Evolutionary conservation across 2,329 filamentous ascomycete genomes (phyloP), one percentile per base, ranked within the genome.

Genomic region (Rhinocladiella mackenziei): DNA sequence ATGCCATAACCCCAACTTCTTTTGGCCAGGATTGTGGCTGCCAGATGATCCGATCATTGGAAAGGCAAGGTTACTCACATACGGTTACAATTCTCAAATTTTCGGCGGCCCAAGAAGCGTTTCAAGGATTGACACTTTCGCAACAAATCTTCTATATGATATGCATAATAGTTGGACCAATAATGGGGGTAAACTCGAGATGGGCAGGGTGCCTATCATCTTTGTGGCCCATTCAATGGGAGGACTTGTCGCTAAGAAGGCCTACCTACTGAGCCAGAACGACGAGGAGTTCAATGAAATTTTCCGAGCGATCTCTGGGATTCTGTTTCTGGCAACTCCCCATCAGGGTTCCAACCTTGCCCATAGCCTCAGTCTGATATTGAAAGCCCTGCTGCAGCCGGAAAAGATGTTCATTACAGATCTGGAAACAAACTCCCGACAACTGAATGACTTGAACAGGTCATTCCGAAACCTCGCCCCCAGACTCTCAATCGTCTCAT

Each of bases 361-460:
- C 5, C 35, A 51, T 10, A 40, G 46, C 1, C 39, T 63, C 10
- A 56, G 55, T 4, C 53, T 51, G 35, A 60, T 74, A 11, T 54
- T 74, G 11, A 25, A 23, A 11, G 10, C 19, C 8, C 9, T 11
- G 5, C 13, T 45, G 2, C 26, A 42, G n/a, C 9, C 26, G 4
- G 13, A 23, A 6, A 38, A 33, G 22, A 17, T 26, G 5, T 48
- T 17, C 23, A 58, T 74, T 5, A 44, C 52, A 1, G 68, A 74
- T 18, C 52, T 75, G 2, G 53, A 56, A 8, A 55, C 56, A 6
- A 63, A 62, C 37, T 69, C 70, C 3, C 43, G 48, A 3, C 47
- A 61, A 1, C 39, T 73, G 6, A 50, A 62, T 32, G 56, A 62
- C 2, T 63, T 74, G 41, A 74, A 75, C 51, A 67, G 73, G 2